Percentiles rank a stretch among this genome's conserved stretches.
phyloP scores from a whole-genome alignment of 169 alveolate genomes.

The Plasmodium gonderi region DNA sequence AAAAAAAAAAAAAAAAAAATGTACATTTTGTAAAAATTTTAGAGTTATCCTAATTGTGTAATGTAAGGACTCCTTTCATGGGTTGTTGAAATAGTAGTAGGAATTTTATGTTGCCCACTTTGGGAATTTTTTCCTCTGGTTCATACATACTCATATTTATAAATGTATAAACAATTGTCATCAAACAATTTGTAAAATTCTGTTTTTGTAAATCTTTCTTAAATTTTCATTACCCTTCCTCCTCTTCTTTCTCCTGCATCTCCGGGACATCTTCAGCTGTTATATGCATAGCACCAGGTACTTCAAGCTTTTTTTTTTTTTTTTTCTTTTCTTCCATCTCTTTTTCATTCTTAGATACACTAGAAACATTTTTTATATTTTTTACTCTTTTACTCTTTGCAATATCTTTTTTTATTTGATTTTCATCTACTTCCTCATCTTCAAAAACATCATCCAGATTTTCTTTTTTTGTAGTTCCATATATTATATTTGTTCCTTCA shows the following conservation, averaged over 20 bases:
- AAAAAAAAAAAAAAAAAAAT: not conserved
- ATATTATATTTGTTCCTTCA: conserved; percentile 71
- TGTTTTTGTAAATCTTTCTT: not conserved
- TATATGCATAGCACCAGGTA: conserved; percentile 64
- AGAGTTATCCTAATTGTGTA: not conserved
- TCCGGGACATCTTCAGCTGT: conserved; percentile 50
- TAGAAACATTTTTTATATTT: conserved; percentile 47
- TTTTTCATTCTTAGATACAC: conserved; percentile 34
- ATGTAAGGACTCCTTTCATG: not conserved
- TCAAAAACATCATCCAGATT: not conserved
- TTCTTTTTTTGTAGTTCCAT: conserved; percentile 58
- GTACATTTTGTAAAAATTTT: not conserved
- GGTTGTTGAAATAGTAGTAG: not conserved
- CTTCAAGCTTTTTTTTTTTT: not conserved
- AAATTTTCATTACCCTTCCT: conserved; percentile 17
- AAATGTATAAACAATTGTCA: not conserved
- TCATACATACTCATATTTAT: not conserved
- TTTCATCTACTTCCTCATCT: conserved; percentile 25
- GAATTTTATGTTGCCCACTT: not conserved
- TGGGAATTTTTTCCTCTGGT: not conserved
- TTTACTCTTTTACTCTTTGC: conserved; percentile 5
- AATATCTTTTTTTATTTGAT: conserved; percentile 30
- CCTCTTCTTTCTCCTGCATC: conserved; percentile 9
- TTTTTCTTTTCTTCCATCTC: conserved; percentile 3
- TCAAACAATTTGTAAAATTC: not conserved